Percentiles rank a stretch among this genome's conserved stretches.
These are phyloP conservation scores for Cyberlindnera euphorbiae DNA, from an alignment of 805 yeast species.

Conservation along the genomic window DNA sequence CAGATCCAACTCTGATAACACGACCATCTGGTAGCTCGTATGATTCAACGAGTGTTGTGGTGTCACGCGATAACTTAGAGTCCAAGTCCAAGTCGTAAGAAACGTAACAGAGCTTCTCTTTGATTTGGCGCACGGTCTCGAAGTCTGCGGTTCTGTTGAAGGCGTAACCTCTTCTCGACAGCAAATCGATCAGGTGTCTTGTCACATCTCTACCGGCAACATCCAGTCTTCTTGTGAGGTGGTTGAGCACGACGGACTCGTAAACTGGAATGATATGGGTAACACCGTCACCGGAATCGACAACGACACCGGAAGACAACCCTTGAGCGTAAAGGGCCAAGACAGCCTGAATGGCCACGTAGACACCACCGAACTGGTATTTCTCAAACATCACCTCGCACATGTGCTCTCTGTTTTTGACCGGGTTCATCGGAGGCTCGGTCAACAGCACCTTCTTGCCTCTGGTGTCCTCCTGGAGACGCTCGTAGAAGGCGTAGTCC, in stretches of 20 bases:
- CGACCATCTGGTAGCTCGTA: conserved; percentile 97
- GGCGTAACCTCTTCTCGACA: conserved; percentile 94
- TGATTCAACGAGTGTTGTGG: conserved; percentile 88
- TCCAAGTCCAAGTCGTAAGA: conserved; percentile 92
- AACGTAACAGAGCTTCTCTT: conserved; percentile 93
- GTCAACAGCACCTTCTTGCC: conserved; percentile 84
- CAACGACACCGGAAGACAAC: conserved; percentile 93
- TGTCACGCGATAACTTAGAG: conserved; percentile 80
- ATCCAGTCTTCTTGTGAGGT: conserved; percentile 85
- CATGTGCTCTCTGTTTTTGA: conserved; percentile 85
- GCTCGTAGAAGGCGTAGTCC: conserved; percentile 95
- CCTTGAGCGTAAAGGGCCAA: conserved; percentile 97
- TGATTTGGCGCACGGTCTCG: conserved; percentile 96
- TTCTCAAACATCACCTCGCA: conserved; percentile 90
- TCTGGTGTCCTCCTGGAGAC: conserved; percentile 74
- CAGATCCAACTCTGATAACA: conserved; percentile 88
- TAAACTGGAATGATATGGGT: conserved; percentile 98
- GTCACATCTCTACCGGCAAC: conserved; percentile 99
- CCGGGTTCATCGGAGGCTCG: conserved; percentile 97
- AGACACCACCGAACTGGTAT: conserved; percentile 86
- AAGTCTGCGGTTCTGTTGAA: conserved; percentile 98
- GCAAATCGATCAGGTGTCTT: conserved; percentile 84
- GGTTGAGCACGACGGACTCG: conserved; percentile 94
- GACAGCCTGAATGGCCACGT: conserved; percentile 97
- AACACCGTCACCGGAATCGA: conserved; percentile 98